Evolutionary conservation across 2,329 filamentous ascomycete genomes (phyloP), one percentile per base, ranked within the genome.

Genomic region (Cladophialophora carrionii): DNA sequence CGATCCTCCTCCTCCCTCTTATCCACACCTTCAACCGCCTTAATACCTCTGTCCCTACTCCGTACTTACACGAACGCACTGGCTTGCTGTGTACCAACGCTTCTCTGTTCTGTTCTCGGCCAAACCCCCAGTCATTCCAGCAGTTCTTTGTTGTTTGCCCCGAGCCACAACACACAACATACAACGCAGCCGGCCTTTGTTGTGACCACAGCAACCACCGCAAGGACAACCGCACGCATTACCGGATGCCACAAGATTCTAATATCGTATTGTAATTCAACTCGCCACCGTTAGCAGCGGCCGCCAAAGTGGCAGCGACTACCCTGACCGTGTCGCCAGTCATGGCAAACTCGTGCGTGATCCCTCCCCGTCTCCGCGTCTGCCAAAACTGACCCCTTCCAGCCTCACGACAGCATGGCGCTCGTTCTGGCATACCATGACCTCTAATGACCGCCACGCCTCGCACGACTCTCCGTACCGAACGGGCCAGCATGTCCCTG

Each of bases 351-450:
- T 63, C 68, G 69, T 71, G 54, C 53, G 69, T 64, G 14, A 14
- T 22, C 37, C 49, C 61, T 48, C 34, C 17, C 14, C 26, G n/a
- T 17, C 22, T 8, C 52, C 37, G 2, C 48, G 48, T 24, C 62
- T 57, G 17, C 48, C 48, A 46, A 3, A n/a, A 59, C 60, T 66
- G 64, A 68, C 68, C 55, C 31, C 31, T 37, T 37, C 57, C 55
- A 72, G 70, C 46, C 67, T 72, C 34, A 54, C 68, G 32, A 64
- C 68, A 57, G 87, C 89, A 79, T 90, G 95, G 79, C 90, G 90
- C 79, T 90, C 90, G 68, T 94, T 99, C 81, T 99, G 95, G 95
- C 95, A 98, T 84, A 87, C 90, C 72, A 95, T 90, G 85, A 90
- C 87, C 76, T 89, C 87, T 70, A 85, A 88, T 74, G 84, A 88